Conservation (phyloP, 2,329 filamentous ascomycete genomes). For the Balansia obtecta region DNA sequence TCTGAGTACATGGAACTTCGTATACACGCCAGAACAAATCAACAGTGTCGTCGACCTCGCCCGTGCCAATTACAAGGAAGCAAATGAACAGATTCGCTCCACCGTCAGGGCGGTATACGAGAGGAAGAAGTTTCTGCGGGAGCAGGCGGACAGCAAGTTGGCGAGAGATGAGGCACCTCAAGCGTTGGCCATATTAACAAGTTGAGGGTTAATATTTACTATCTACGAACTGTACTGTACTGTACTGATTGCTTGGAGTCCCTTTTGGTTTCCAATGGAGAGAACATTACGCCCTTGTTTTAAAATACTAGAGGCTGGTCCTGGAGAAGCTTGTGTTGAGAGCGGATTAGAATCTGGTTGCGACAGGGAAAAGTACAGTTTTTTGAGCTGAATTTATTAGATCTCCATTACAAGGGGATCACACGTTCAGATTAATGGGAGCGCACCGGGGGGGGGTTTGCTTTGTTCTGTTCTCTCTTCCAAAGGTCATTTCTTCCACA, state of each 20-base stretch:
- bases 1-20: slow-evolving; percentile 95
- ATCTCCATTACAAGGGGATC: too few species aligned
- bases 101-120: slow-evolving; percentile 86
- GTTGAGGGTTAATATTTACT: neutral
- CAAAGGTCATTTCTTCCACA: slow-evolving; percentile 21
- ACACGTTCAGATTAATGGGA: too few species aligned
- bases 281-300: neutral
- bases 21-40: slow-evolving; percentile 84
- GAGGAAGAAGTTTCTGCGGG: slow-evolving; percentile 62
- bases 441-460: too few species aligned
- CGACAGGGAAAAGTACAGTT: too few species aligned
- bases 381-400: too few species aligned
- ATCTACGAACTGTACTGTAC: too few species aligned
- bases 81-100: slow-evolving; percentile 61
- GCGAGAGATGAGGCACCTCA: slow-evolving; percentile 17
- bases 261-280: too few species aligned
- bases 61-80: slow-evolving; percentile 75
- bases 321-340: too few species aligned
- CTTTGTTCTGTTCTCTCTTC: neutral
- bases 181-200: slow-evolving; percentile 4
- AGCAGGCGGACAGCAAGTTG: slow-evolving; percentile 35
- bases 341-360: too few species aligned
- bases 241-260: too few species aligned
- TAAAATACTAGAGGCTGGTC: neutral
- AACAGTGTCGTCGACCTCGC: slow-evolving; percentile 75